Evolutionary conservation across 2,329 filamentous ascomycete genomes (phyloP).

Genomic region (Tolypocladium sp.): DNA sequence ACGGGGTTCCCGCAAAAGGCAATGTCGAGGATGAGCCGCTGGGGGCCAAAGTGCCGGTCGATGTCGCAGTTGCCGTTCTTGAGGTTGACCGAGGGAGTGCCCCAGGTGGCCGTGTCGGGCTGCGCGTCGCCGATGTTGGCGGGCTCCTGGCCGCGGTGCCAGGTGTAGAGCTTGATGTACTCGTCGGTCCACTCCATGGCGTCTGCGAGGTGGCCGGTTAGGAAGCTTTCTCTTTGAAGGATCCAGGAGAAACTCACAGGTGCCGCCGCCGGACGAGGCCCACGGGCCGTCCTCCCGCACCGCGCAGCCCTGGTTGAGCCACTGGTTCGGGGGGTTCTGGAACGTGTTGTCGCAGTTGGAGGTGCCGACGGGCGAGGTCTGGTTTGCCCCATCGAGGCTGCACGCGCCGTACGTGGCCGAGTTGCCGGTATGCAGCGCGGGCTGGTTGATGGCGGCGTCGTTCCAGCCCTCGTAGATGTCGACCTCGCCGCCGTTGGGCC

Average conservation of each 20-base stretch:
- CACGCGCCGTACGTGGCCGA: neutral
- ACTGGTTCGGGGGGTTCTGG: neutral
- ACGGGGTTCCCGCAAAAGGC: neutral
- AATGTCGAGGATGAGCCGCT: neutral
- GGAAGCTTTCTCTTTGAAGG: neutral
- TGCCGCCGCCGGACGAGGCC: neutral
- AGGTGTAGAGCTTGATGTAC: neutral
- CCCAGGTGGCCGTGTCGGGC: neutral
- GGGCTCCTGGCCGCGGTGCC: neutral
- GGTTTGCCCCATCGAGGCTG: neutral
- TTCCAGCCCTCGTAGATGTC: constrained; percentile 63
- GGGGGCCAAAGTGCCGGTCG: neutral
- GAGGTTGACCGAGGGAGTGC: neutral
- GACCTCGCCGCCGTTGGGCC: constrained; percentile 55
- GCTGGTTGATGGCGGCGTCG: constrained; percentile 34
- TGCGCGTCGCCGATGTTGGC: neutral
- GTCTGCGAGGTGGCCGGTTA: neutral
- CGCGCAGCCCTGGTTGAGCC: neutral
- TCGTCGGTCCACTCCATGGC: neutral
- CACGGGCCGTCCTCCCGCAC: neutral
- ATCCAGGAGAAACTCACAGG: neutral
- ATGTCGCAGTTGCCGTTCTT: neutral
- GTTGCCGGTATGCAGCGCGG: neutral
- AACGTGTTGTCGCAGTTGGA: neutral
- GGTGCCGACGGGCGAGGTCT: neutral